Base-by-base conservation (phyloP, 192 early-diverging fungal genomes). In the Thoreauomyces humboldtii region DNA sequence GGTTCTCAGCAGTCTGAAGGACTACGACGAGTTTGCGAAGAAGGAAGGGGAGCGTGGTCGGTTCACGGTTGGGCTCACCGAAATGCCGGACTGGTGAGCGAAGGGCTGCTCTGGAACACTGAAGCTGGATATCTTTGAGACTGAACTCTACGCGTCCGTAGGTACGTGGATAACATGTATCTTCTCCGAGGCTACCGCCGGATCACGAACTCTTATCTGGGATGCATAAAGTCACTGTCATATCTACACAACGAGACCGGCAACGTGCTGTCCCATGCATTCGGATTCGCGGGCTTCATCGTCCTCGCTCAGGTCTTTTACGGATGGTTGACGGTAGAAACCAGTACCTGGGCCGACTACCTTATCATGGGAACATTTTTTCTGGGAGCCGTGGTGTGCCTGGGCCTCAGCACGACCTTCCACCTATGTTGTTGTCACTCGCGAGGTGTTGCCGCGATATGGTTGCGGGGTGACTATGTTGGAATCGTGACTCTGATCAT, bases 241-340 rank as follows among this genome's bases (percentile, higher is more conserved):
- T 94, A 91, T 73, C 46, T 94, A 24, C 92, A 98, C 73, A 98
- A 98, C 72, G 95, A 98, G 73, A 89, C 86, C 43, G 94, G 90
- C 41, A 98, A 98, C 72, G 89, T 98, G 50, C 89, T 89, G 79
- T 84, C 91, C 15, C 95, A 98, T 66, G 59, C 88, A 7, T n/a
- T 89, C 19, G 95, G 92, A 25, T 80, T 86, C 4, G 31, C 77
- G 62, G 61, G 0, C 88, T 94, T 65, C 60, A 28, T 69, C 24
- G 41, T 61, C 9, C 41, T 69, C 14, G 74, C 77, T 32, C 73
- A 83, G 42, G 72, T 77, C 71, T 65, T 74, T 15, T 73, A 58
- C 38, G 61, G 69, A 14, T 55, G 42, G 46, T 19, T 60, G 32
- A 61, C 51, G 2, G 51, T 60, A 7, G 72, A 83, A 28, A 83